A percentile compares a stretch with the other conserved stretches of the same genome.
These are phyloP conservation scores for Gillenia trifoliata DNA, from an alignment of 306 rosid genomes.

Conservation along the genomic window DNA sequence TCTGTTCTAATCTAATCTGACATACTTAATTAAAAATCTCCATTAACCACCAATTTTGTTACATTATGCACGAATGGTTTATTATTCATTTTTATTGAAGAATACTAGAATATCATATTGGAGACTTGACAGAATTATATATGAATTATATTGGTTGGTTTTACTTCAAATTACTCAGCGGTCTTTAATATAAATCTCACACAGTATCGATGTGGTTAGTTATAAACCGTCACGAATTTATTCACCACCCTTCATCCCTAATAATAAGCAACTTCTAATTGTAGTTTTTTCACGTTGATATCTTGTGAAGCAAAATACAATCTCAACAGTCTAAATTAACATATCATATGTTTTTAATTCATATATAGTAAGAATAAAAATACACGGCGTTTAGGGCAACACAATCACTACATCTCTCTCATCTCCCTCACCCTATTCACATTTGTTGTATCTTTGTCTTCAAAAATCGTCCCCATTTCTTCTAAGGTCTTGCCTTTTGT, in stretches of 20 bases:
- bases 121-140: too few species aligned
- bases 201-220: too few species aligned
- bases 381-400: background rate
- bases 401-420: background rate
- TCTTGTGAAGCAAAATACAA: background rate
- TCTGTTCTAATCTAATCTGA: background rate
- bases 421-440: background rate
- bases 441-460: conserved; percentile 26
- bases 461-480: conserved; percentile 57
- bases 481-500: conserved; percentile 81
- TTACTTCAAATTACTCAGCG: too few species aligned
- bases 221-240: background rate
- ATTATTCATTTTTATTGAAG: background rate
- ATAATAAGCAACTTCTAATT: background rate
- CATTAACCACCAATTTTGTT: background rate
- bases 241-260: background rate
- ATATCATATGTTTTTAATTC: background rate
- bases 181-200: too few species aligned
- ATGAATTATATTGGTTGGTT: too few species aligned
- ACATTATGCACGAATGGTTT: background rate
- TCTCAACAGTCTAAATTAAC: background rate
- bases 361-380: background rate
- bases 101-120: background rate
- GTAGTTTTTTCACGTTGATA: background rate
- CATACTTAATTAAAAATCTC: background rate